These are phyloP conservation scores for Pochonia chlamydosporia DNA, from an alignment of 2,329 filamentous ascomycete genomes.

Conservation along the genomic window DNA sequence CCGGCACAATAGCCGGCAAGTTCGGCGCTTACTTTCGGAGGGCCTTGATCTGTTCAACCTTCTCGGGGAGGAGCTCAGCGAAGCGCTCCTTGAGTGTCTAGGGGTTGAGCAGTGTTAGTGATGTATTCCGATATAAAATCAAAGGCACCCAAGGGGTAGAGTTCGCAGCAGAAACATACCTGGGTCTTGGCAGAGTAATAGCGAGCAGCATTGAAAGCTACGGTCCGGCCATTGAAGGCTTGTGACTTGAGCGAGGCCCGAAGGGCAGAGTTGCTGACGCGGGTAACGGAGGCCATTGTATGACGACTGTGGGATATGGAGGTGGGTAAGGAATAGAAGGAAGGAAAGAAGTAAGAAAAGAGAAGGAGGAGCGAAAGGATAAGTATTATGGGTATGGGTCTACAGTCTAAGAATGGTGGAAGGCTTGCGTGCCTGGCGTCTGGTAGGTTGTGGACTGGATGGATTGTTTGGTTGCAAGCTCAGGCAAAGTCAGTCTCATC, in stretches of 20 bases:
- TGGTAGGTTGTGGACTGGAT: not conserved
- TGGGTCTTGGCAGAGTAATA: conserved; percentile 92
- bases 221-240: conserved; percentile 61
- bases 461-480: not conserved
- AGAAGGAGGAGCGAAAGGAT: conserved; percentile 19
- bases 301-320: conserved; percentile 17
- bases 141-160: not conserved
- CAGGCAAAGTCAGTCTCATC: not conserved
- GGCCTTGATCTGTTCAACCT: conserved; percentile 99
- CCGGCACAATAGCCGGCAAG: not conserved
- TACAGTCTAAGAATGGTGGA: not conserved
- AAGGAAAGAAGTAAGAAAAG: conserved; percentile 19
- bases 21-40: conserved; percentile 71
- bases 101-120: not conserved
- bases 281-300: conserved; percentile 76
- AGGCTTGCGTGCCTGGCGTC: conserved; percentile 1
- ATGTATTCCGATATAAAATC: not conserved
- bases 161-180: conserved; percentile 43
- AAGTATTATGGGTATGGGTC: conserved; percentile 21
- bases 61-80: conserved; percentile 88
- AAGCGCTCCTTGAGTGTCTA: conserved; percentile 98
- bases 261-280: conserved; percentile 75
- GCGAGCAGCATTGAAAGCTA: conserved; percentile 76
- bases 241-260: conserved; percentile 67
- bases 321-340: conserved; percentile 16